These are phyloP conservation scores for Trichoderma sp. DNA, from an alignment of 2,329 filamentous ascomycete genomes.

Conservation along the genomic window DNA sequence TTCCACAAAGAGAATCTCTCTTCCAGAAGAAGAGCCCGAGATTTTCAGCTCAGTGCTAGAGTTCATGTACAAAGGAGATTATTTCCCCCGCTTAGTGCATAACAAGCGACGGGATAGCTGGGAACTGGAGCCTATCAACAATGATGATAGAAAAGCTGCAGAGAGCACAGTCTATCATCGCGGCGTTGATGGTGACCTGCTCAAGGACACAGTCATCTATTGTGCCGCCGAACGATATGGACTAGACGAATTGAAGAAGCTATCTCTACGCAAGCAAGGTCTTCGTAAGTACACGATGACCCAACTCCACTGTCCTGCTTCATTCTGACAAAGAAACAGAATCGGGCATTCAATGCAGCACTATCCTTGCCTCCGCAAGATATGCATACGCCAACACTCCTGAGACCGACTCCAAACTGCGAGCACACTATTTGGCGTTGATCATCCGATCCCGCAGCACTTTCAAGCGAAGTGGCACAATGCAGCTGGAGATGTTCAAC, in stretches of 20 bases:
- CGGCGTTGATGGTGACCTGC: slow-evolving; percentile 64
- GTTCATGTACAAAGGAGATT: slow-evolving; percentile 92
- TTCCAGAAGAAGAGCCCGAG: slow-evolving; percentile 85
- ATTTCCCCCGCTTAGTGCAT: slow-evolving; percentile 79
- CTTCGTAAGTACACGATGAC: slow-evolving; percentile 58
- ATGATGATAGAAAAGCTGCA: slow-evolving; percentile 47
- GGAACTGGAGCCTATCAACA: slow-evolving; percentile 68
- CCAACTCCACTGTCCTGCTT: not conserved
- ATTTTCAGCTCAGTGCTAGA: slow-evolving; percentile 89
- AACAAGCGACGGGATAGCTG: slow-evolving; percentile 80
- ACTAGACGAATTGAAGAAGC: slow-evolving; percentile 79
- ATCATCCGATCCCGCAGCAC: slow-evolving; percentile 86
- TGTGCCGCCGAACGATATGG: slow-evolving; percentile 85
- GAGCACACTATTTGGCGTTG: slow-evolving; percentile 87
- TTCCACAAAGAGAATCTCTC: slow-evolving; percentile 67
- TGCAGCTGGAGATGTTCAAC: slow-evolving; percentile 92
- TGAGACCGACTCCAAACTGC: slow-evolving; percentile 84
- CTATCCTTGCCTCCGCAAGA: slow-evolving; percentile 82
- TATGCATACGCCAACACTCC: slow-evolving; percentile 89
- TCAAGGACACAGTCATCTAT: slow-evolving; percentile 90
- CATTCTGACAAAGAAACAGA: slow-evolving; percentile 44
- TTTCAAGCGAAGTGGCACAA: slow-evolving; percentile 91
- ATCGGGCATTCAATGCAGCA: slow-evolving; percentile 79
- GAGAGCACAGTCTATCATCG: slow-evolving; percentile 72
- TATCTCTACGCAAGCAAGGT: slow-evolving; percentile 85